phyloP scores from a whole-genome alignment of 2,329 filamentous ascomycete genomes.

The Phialophora chinensis region DNA sequence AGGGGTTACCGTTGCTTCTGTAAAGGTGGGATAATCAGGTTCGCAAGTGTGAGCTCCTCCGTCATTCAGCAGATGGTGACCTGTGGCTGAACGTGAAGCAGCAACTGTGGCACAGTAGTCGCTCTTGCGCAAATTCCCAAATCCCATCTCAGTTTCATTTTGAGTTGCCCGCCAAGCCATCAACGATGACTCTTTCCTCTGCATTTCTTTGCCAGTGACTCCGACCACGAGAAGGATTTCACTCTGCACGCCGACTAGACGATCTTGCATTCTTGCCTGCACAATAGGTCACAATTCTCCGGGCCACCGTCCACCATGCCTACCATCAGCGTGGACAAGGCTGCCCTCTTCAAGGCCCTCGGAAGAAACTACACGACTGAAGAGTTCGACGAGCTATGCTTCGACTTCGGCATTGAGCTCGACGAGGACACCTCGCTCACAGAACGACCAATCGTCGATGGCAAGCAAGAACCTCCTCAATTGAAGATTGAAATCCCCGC shows the following conservation, averaged over 20 bases:
- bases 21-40: slow-evolving; percentile 30
- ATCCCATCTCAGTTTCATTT: neutral
- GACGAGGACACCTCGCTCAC: slow-evolving; percentile 90
- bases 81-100: slow-evolving; percentile 18
- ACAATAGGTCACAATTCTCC: neutral
- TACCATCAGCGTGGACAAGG: slow-evolving; percentile 96
- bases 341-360: slow-evolving; percentile 89
- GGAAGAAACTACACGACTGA: slow-evolving; percentile 89
- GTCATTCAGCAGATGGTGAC: slow-evolving; percentile 19
- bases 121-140: neutral
- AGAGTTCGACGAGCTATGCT: slow-evolving; percentile 96
- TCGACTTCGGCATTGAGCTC: slow-evolving; percentile 96
- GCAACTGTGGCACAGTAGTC: slow-evolving; percentile 13
- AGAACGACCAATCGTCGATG: slow-evolving; percentile 74
- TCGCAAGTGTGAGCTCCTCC: slow-evolving; percentile 25
- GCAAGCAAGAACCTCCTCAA: slow-evolving; percentile 84
- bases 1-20: slow-evolving; percentile 19
- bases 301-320: slow-evolving; percentile 70
- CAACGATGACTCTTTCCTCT: neutral
- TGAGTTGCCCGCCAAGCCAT: neutral
- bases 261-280: neutral
- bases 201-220: neutral
- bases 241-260: neutral
- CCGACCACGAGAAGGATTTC: too few species aligned
- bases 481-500: slow-evolving; percentile 98